These are phyloP conservation scores for Ochetophila trinervis DNA, from an alignment of 306 rosid genomes.

Conservation along the genomic window DNA sequence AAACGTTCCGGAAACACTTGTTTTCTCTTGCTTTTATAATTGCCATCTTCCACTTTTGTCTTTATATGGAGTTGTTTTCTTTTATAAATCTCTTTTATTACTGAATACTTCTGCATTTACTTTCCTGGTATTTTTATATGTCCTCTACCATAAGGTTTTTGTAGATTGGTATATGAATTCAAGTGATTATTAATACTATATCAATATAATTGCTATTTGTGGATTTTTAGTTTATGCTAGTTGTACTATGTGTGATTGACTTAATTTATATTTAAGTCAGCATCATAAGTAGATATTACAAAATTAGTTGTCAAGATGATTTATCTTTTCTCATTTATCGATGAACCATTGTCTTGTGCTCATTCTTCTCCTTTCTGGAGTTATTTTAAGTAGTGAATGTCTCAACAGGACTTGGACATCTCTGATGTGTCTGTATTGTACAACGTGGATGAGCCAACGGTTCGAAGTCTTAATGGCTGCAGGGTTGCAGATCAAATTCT, in stretches of 20 bases:
- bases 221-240: too few relatives aligned
- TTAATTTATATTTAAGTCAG: too few relatives aligned
- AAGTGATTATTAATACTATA: too few relatives aligned
- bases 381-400: slow-evolving; percentile 6
- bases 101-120: neutral
- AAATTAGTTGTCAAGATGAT: neutral
- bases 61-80: neutral
- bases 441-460: slow-evolving; percentile 80
- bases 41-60: too few relatives aligned
- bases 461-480: slow-evolving; percentile 95
- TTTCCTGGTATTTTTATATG: neutral
- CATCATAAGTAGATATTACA: too few relatives aligned
- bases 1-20: neutral
- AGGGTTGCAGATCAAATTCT: slow-evolving; percentile 93
- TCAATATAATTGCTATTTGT: too few relatives aligned
- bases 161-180: too few relatives aligned
- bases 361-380: neutral
- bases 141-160: too few relatives aligned
- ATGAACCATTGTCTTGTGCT: too few relatives aligned
- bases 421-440: slow-evolving; percentile 60
- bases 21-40: too few relatives aligned
- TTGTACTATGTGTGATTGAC: too few relatives aligned
- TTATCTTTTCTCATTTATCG: too few relatives aligned
- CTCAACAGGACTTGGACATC: slow-evolving; percentile 76
- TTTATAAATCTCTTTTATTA: neutral